Evolutionary conservation across 164 flowering plant genomes (phyloP).

Genomic region (Vitis labrusca): DNA sequence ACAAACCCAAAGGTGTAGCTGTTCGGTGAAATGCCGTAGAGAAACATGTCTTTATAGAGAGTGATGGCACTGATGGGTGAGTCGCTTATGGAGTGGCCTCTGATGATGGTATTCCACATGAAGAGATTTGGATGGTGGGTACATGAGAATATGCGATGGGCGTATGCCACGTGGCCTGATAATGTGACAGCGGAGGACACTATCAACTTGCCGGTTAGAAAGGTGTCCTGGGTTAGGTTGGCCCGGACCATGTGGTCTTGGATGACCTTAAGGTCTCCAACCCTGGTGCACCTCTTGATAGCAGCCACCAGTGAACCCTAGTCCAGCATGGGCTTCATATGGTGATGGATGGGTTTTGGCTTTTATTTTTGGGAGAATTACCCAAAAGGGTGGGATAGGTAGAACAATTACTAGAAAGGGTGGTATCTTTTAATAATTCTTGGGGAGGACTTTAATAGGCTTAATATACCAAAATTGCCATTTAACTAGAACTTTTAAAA

Average conservation of each 20-base stretch:
- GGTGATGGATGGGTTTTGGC: too few species aligned
- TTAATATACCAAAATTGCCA: too few species aligned
- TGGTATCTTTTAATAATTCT: too few species aligned
- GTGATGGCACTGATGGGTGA: neutral
- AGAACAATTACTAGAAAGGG: too few species aligned
- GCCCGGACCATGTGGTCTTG: slow-evolving; percentile 22
- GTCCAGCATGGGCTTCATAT: too few species aligned
- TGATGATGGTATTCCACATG: slow-evolving; percentile 28
- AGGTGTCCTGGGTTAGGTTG: slow-evolving; percentile 13
- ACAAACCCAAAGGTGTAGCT: slow-evolving; percentile 14
- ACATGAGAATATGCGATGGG: slow-evolving; percentile 20
- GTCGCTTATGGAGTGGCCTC: slow-evolving; percentile 21
- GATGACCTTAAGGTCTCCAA: slow-evolving; percentile 13
- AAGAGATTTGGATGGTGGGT: slow-evolving; percentile 15
- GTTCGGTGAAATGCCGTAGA: slow-evolving; percentile 1
- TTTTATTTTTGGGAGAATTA: too few species aligned
- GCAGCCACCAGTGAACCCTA: neutral
- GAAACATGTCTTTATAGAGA: slow-evolving; percentile 4
- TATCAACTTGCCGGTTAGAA: slow-evolving; percentile 22
- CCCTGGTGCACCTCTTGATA: slow-evolving; percentile 2
- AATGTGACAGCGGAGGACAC: slow-evolving; percentile 17
- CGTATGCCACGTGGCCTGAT: slow-evolving; percentile 13
- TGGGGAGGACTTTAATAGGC: too few species aligned
- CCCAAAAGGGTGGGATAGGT: too few species aligned
- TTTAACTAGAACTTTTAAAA: too few species aligned